phyloP scores from a whole-genome alignment of 345 rosid genomes.

The Kandelia obovata region DNA sequence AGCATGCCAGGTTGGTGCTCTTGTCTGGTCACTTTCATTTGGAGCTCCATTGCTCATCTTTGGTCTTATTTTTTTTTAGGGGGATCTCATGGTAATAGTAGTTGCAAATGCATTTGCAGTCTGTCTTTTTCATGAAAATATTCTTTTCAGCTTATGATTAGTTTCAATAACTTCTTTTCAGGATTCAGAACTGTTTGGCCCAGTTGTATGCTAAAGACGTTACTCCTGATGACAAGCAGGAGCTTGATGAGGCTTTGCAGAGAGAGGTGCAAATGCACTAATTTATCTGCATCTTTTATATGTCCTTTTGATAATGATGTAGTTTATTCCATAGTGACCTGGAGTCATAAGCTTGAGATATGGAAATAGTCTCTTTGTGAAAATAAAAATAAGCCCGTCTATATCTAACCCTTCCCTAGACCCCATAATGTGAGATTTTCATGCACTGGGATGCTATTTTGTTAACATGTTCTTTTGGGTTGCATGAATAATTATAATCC shows the following conservation, averaged over 20 bases:
- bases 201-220: constrained; percentile 91
- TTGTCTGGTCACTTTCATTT: neutral
- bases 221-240: constrained; percentile 98
- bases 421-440: no score
- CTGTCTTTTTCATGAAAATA: neutral
- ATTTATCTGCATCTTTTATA: neutral
- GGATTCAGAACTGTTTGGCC: constrained; percentile 84
- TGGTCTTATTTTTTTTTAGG: neutral
- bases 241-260: constrained; percentile 94
- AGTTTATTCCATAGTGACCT: no score
- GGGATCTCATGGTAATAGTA: neutral
- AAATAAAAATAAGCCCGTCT: no score
- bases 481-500: neutral
- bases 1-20: constrained; percentile 47
- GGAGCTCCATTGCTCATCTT: neutral
- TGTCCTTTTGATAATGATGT: no score
- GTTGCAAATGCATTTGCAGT: neutral
- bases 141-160: neutral
- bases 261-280: constrained; percentile 57
- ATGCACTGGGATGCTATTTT: no score
- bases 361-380: no score
- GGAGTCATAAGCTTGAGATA: no score
- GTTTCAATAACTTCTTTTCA: constrained; percentile 20
- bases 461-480: neutral
- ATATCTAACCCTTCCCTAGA: no score